Evolutionary conservation across 768 basidiomycete genomes (phyloP), one percentile per base, ranked within the genome.

Genomic region (Mycena filopes): DNA sequence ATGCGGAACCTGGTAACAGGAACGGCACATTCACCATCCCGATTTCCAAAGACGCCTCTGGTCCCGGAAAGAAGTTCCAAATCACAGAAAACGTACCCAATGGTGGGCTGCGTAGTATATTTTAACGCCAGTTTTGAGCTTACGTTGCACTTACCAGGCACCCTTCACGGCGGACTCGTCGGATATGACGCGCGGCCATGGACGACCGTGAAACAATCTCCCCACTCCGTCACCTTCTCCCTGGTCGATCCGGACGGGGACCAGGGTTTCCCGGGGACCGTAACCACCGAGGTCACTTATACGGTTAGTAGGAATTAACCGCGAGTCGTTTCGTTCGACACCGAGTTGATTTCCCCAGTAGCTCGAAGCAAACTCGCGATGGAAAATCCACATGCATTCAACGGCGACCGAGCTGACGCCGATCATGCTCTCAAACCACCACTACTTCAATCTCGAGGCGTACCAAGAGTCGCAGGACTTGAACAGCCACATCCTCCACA

Each of bases 231-330:
- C 8, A 83, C 80, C 7, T 85, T 82, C 71, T 72, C 70, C 13
- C 71, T 83, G 26, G 38, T 81, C 26, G 85, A 85, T 67, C 77
- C 79, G n/a, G 70, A 77, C 65, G 84, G 83, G n/a, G 75, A 69
- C 25, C 73, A 84, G 72, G 85, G 84, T 1, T 86, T 86, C 71
- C 85, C 85, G 0, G 84, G 84, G 13, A 77, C 77, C 26, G 81
- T 80, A 1, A 55, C 73, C 10, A 78, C 80, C 20, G 70, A 70
- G 23, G 79, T 81, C 26, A 50, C 26, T 56, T 61, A 59, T 20
- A 69, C 40, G 29, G 60, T 62, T 15, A 18, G 46, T 51, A n/a
- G n/a, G 25, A 40, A 41, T 31, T 8, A 38, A 36, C 29, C 12
- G 15, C 36, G 11, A 20, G 9, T 47, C 21, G 31, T 8, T 4